These are phyloP conservation scores for Xylariaceae sp. DNA, from an alignment of 2,329 filamentous ascomycete genomes.

Conservation along the genomic window DNA sequence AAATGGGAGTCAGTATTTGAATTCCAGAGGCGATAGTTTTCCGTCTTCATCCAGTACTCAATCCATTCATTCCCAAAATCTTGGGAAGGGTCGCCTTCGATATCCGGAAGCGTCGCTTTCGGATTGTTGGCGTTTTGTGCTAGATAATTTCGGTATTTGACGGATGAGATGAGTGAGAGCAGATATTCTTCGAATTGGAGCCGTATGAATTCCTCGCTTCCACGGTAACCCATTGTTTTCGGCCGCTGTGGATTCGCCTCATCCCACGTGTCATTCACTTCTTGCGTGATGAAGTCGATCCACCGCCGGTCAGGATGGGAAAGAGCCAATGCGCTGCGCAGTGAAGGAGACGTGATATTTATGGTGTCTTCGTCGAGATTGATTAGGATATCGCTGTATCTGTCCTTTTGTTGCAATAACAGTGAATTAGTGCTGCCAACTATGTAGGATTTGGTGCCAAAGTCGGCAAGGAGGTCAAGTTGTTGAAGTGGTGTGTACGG, in stretches of 20 bases:
- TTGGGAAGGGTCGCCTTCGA: conserved; percentile 77
- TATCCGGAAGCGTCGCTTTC: conserved; percentile 59
- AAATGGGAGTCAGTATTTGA: conserved; percentile 77
- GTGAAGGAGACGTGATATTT: conserved; percentile 75
- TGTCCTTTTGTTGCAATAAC: conserved; percentile 87
- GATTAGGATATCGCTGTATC: conserved; percentile 93
- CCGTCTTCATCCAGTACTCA: conserved; percentile 80
- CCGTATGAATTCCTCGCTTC: conserved; percentile 95
- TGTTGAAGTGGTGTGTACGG: conserved; percentile 96
- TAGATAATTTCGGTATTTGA: conserved; percentile 81
- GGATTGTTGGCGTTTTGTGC: conserved; percentile 53
- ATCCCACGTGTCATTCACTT: conserved; percentile 96
- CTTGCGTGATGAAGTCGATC: conserved; percentile 94
- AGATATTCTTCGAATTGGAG: conserved; percentile 97
- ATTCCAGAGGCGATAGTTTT: conserved; percentile 90
- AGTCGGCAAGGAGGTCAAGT: conserved; percentile 88
- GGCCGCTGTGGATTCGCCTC: conserved; percentile 82
- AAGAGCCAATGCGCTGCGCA: conserved; percentile 72
- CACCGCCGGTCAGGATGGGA: conserved; percentile 87
- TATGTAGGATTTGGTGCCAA: conserved; percentile 94
- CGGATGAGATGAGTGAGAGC: conserved; percentile 78
- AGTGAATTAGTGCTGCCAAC: conserved; percentile 96
- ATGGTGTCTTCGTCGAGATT: conserved; percentile 90
- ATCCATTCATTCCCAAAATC: conserved; percentile 87
- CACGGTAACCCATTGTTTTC: conserved; percentile 92